Evolutionary conservation across 78 protist genomes (phyloP).

Genomic region (Bigelowiella natans): DNA sequence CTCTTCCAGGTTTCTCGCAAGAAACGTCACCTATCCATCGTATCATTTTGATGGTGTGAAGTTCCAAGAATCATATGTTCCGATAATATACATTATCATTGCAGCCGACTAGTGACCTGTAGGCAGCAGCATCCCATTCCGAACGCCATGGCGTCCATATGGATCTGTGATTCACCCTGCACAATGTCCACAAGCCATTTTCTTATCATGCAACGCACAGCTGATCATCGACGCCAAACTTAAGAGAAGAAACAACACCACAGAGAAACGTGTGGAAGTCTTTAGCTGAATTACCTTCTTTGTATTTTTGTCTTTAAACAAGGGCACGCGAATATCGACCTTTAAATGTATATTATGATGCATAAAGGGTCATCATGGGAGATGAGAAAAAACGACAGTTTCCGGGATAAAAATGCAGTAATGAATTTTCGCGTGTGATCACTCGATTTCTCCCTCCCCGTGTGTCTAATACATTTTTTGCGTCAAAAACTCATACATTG

Average conservation of each 20-base stretch:
- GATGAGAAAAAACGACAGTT: too few relatives aligned
- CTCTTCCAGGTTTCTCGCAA: constrained; percentile 55
- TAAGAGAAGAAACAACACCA: not conserved
- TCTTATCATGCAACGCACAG: not conserved
- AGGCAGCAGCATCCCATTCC: constrained; percentile 96
- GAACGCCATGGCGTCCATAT: constrained; percentile 94
- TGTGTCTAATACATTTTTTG: too few relatives aligned
- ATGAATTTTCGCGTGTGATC: too few relatives aligned
- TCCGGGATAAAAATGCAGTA: too few relatives aligned
- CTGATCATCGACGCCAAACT: not conserved
- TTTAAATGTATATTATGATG: not conserved
- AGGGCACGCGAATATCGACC: constrained; percentile 63
- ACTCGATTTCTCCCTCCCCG: too few relatives aligned
- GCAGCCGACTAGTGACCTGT: constrained; percentile 39
- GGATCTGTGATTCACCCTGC: constrained; percentile 32
- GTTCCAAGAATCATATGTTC: not conserved
- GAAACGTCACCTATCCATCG: constrained; percentile 32
- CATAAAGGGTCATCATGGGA: not conserved
- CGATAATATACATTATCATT: not conserved
- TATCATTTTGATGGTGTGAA: not conserved
- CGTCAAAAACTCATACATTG: too few relatives aligned
- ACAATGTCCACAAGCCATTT: not conserved
- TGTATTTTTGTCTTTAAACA: constrained; percentile 67
- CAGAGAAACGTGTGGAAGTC: too few relatives aligned
- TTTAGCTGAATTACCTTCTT: too few relatives aligned